Conservation (phyloP, 2,329 filamentous ascomycete species). For the Ascocoryne sarcoides region DNA sequence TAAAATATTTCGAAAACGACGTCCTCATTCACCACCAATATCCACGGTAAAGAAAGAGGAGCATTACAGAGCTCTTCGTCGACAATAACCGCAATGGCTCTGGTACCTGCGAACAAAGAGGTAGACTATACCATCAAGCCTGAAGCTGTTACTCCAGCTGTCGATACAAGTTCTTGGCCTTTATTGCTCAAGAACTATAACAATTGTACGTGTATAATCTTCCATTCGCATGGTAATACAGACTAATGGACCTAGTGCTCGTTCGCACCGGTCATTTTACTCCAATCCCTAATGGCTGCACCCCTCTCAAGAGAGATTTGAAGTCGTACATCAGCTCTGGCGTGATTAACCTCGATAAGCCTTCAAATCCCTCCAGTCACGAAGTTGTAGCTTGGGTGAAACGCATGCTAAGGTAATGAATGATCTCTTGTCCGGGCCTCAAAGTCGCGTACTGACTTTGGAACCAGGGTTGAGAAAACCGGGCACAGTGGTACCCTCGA, state of each 20-base stretch:
- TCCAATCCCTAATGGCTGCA: conserved; percentile 86
- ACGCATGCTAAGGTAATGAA: conserved; percentile 73
- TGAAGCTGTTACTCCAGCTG: conserved; percentile 64
- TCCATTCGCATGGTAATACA: neutral
- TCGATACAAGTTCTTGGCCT: conserved; percentile 87
- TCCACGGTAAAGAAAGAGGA: conserved; percentile 7
- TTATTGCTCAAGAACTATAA: conserved; percentile 94
- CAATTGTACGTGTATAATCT: conserved; percentile 54
- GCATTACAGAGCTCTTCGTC: conserved; percentile 7
- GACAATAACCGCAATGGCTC: conserved; percentile 30
- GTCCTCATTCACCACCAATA: neutral
- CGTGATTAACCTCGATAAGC: conserved; percentile 97
- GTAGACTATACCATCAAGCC: conserved; percentile 88
- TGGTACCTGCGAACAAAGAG: conserved; percentile 45
- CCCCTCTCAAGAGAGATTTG: conserved; percentile 85
- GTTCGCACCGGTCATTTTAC: conserved; percentile 95
- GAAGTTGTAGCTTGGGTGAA: conserved; percentile 99
- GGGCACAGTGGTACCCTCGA: conserved; percentile 97
- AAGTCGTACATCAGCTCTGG: conserved; percentile 96
- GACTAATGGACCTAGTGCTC: conserved; percentile 50
- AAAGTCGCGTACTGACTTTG: conserved; percentile 9
- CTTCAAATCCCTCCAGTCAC: conserved; percentile 94
- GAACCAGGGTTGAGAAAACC: conserved; percentile 75
- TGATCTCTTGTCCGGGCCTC: too few relatives aligned
- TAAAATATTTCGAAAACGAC: too few relatives aligned